Percentiles rank a stretch among this genome's conserved stretches.
phyloP scores from a whole-genome alignment of 345 rosid species.

The Gossypium thurberi region DNA sequence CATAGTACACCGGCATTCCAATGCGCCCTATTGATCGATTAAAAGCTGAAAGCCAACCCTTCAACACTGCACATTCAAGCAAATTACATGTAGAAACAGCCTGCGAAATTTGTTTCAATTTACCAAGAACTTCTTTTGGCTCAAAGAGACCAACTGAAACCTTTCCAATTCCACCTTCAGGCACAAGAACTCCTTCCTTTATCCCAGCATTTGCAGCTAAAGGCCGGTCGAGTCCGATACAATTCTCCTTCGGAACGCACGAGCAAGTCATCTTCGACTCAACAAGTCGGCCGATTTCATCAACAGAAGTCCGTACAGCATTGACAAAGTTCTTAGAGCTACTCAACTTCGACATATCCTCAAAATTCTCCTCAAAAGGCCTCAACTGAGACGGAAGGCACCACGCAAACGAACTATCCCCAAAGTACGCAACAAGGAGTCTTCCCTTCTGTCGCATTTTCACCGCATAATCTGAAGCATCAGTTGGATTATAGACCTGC shows the following conservation, averaged over 20 bases:
- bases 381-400: constrained; percentile 71
- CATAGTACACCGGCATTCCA: constrained; percentile 39
- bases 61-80: constrained; percentile 48
- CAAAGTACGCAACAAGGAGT: constrained; percentile 78
- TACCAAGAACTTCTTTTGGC: constrained; percentile 40
- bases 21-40: constrained; percentile 43
- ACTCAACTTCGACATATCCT: constrained; percentile 50
- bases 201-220: constrained; percentile 60
- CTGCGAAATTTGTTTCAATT: constrained; percentile 41
- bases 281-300: constrained; percentile 60
- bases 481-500: constrained; percentile 58
- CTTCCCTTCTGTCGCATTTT: constrained; percentile 48
- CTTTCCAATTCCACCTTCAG: constrained; percentile 45
- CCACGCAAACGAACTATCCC: constrained; percentile 91
- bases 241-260: constrained; percentile 38
- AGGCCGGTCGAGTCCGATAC: constrained; percentile 28
- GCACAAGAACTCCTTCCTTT: constrained; percentile 58
- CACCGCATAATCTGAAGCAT: constrained; percentile 68
- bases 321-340: constrained; percentile 40
- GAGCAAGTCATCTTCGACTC: constrained; percentile 52
- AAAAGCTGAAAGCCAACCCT: constrained; percentile 67
- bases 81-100: constrained; percentile 25
- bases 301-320: constrained; percentile 52
- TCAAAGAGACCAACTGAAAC: constrained; percentile 38
- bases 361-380: constrained; percentile 66